These are phyloP conservation scores for Lumnitzera littorea DNA, from an alignment of 345 rosid genomes.

Conservation along the genomic window DNA sequence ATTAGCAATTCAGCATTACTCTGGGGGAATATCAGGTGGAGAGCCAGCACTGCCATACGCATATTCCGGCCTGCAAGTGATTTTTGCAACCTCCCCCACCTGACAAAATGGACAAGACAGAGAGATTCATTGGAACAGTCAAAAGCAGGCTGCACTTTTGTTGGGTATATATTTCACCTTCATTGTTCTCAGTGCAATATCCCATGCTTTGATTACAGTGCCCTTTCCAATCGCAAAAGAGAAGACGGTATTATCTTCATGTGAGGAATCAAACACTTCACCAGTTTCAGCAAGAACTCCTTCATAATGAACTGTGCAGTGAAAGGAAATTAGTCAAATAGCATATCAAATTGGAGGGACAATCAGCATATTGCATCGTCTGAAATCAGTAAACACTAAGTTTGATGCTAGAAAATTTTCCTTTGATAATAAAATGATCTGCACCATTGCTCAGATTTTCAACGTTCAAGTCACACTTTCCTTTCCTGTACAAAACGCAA, in stretches of 20 bases:
- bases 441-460: too few relatives aligned
- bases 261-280: slow-evolving; percentile 84
- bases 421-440: too few relatives aligned
- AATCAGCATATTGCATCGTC: too few relatives aligned
- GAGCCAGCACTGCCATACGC: slow-evolving; percentile 88
- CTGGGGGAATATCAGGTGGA: slow-evolving; percentile 84
- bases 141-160: neutral
- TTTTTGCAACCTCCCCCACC: slow-evolving; percentile 96
- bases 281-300: slow-evolving; percentile 76
- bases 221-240: slow-evolving; percentile 88
- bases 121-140: neutral
- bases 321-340: neutral
- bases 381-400: too few relatives aligned
- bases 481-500: too few relatives aligned
- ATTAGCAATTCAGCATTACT: slow-evolving; percentile 28
- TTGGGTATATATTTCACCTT: slow-evolving; percentile 37
- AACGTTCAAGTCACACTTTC: too few relatives aligned
- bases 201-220: slow-evolving; percentile 84
- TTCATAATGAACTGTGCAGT: slow-evolving; percentile 75
- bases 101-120: slow-evolving; percentile 15
- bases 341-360: too few relatives aligned
- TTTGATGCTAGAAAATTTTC: too few relatives aligned
- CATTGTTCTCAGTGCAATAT: slow-evolving; percentile 75
- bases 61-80: slow-evolving; percentile 90
- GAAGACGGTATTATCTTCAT: slow-evolving; percentile 75